phyloP scores from a whole-genome alignment of 1,139 yeast genomes.

The Hemisphaericaspora xylofermentans region DNA sequence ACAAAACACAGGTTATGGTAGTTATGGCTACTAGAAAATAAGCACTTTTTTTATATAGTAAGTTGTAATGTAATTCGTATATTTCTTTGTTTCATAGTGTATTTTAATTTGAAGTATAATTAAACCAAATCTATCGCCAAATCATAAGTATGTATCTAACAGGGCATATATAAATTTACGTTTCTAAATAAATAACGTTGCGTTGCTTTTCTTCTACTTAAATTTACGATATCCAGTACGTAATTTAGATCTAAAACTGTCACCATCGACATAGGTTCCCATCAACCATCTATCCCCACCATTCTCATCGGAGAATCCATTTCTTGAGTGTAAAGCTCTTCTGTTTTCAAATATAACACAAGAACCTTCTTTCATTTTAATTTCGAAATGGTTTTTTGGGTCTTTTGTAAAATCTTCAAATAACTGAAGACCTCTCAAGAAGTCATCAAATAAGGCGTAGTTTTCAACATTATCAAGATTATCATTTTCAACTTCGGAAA shows the following conservation, averaged over 20 bases:
- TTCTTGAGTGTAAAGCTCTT: conserved; percentile 69
- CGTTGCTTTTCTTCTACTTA: conserved; percentile 1
- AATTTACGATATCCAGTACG: conserved; percentile 28
- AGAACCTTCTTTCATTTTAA: conserved; percentile 60
- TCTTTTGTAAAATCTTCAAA: conserved; percentile 63
- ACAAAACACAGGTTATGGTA: conserved; percentile 19
- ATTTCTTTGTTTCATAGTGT: conserved; percentile 2
- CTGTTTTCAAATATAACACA: conserved; percentile 76
- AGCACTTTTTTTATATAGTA: not conserved
- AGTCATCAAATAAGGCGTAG: conserved; percentile 31
- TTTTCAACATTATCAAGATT: not conserved
- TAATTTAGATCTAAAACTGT: conserved; percentile 64
- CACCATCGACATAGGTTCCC: conserved; percentile 78
- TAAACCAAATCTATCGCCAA: not conserved
- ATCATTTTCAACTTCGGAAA: conserved; percentile 31
- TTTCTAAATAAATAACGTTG: too few relatives aligned
- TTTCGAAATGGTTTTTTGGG: conserved; percentile 53
- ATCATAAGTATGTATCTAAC: not conserved
- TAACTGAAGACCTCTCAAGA: conserved; percentile 55
- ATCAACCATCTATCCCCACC: conserved; percentile 70
- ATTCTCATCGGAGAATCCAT: conserved; percentile 51
- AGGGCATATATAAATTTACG: too few relatives aligned
- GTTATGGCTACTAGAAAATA: conserved; percentile 9
- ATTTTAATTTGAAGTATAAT: not conserved
- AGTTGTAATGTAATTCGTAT: not conserved